Conservation (phyloP, 371 early-diverging fungal species). For the Sanchytrium tribonematis region DNA sequence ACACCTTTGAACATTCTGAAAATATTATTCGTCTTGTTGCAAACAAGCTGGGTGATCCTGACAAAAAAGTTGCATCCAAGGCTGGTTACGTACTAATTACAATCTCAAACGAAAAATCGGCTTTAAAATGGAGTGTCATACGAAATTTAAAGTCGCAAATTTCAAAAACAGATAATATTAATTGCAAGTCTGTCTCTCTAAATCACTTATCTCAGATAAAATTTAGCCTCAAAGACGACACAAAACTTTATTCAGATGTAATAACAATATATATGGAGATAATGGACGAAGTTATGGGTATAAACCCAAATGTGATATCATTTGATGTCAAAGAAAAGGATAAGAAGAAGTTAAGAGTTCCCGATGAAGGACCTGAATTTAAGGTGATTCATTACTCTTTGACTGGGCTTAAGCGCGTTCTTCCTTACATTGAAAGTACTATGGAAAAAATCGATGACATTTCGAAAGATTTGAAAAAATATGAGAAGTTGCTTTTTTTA, state of each 20-base stretch:
- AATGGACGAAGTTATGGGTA: not conserved
- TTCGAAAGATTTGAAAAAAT: not conserved
- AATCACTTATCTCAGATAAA: not conserved
- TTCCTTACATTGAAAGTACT: not conserved
- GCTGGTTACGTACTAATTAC: not conserved
- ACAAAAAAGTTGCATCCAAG: not conserved
- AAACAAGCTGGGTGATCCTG: not conserved
- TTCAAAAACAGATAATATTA: not conserved
- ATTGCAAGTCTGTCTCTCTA: not conserved
- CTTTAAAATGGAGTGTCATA: not conserved
- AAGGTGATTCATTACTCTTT: not conserved
- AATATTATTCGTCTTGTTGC: not conserved
- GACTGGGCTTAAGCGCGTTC: not conserved
- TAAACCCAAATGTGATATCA: not conserved
- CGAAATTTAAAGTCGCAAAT: not conserved
- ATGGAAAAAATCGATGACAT: not conserved
- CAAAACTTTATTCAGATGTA: not conserved
- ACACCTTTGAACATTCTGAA: not conserved
- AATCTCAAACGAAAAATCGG: not conserved
- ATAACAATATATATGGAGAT: not conserved
- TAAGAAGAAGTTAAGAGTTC: not conserved
- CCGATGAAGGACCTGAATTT: not conserved
- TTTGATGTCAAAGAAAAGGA: not conserved
- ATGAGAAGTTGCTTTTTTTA: not conserved
- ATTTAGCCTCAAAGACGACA: not conserved